Conservation (phyloP, 2,329 filamentous ascomycete species). For the Mycosphaerella arachidis region DNA sequence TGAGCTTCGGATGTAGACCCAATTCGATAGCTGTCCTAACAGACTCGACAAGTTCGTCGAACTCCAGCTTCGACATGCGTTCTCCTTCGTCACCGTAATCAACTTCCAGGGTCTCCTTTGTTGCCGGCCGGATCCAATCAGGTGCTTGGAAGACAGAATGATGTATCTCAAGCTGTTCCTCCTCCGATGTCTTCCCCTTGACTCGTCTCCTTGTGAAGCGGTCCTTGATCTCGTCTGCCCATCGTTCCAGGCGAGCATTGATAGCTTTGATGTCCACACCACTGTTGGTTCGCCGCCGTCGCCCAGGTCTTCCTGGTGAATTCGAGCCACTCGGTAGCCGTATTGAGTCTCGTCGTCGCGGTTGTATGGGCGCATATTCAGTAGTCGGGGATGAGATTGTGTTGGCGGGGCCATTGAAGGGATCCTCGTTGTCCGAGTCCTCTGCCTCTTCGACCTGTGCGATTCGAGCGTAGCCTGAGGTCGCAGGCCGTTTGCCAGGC, state of each 20-base stretch:
- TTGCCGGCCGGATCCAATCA: slow-evolving; percentile 76
- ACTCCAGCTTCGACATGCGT: slow-evolving; percentile 71
- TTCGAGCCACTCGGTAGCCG: slow-evolving; percentile 33
- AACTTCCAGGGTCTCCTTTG: slow-evolving; percentile 65
- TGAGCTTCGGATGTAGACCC: slow-evolving; percentile 90
- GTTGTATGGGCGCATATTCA: slow-evolving; percentile 47
- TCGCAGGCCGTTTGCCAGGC: slow-evolving; percentile 38
- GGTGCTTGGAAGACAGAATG: slow-evolving; percentile 95
- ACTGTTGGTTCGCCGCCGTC: slow-evolving; percentile 66
- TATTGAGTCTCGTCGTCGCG: slow-evolving; percentile 42
- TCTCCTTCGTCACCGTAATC: slow-evolving; percentile 45
- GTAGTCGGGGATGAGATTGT: slow-evolving; percentile 33
- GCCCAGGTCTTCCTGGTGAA: slow-evolving; percentile 34
- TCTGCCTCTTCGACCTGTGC: slow-evolving; percentile 48
- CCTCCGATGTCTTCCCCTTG: slow-evolving; percentile 68
- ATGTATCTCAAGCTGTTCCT: slow-evolving; percentile 89
- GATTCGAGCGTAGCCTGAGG: slow-evolving; percentile 49
- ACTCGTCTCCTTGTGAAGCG: slow-evolving; percentile 86
- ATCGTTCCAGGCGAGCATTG: slow-evolving; percentile 88
- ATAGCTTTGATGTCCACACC: slow-evolving; percentile 98
- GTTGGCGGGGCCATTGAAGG: slow-evolving; percentile 21
- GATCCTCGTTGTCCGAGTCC: slow-evolving; percentile 40
- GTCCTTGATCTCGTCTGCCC: slow-evolving; percentile 96
- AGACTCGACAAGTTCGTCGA: slow-evolving; percentile 83
- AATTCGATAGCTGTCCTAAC: slow-evolving; percentile 86